These are phyloP conservation scores for Panaeolus cyanescens DNA, from an alignment of 768 basidiomycete genomes.

Conservation along the genomic window DNA sequence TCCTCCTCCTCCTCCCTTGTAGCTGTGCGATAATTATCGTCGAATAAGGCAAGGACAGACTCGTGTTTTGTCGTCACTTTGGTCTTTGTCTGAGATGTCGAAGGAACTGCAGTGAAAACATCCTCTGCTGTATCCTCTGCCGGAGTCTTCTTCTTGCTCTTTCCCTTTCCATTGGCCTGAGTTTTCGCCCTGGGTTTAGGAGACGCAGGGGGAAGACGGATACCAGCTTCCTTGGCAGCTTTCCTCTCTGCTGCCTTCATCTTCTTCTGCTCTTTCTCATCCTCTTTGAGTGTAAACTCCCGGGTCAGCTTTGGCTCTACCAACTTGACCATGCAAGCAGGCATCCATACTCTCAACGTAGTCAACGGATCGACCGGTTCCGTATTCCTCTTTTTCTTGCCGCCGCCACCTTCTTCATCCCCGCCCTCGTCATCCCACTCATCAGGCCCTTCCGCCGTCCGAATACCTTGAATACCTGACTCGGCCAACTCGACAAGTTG, in stretches of 20 bases:
- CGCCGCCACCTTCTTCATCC: slow-evolving; percentile 49
- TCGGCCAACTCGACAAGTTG: slow-evolving; percentile 67
- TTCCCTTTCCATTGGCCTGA: not conserved
- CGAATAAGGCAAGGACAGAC: not conserved
- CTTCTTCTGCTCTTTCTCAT: slow-evolving; percentile 53
- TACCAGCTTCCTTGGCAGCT: not conserved
- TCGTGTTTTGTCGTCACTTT: not conserved
- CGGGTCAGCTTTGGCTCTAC: slow-evolving; percentile 68
- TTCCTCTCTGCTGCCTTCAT: slow-evolving; percentile 35
- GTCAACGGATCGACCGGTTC: slow-evolving; percentile 51
- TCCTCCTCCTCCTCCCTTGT: not conserved
- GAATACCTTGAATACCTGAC: slow-evolving; percentile 64
- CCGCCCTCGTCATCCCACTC: slow-evolving; percentile 55
- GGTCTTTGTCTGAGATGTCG: not conserved
- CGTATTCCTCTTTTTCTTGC: slow-evolving; percentile 37
- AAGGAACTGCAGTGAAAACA: slow-evolving; percentile 4
- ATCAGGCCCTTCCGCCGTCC: slow-evolving; percentile 48
- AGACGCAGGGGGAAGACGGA: not conserved
- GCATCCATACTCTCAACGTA: slow-evolving; percentile 76
- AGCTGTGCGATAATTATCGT: not conserved
- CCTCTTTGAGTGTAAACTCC: slow-evolving; percentile 54
- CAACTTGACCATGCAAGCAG: slow-evolving; percentile 72
- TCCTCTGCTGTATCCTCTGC: not conserved
- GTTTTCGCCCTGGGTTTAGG: not conserved
- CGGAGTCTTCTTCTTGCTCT: slow-evolving; percentile 2